Percentiles rank a stretch among this genome's conserved stretches.
phyloP scores from a whole-genome alignment of 768 basidiomycete species.

The Pulveroboletus ravenelii region DNA sequence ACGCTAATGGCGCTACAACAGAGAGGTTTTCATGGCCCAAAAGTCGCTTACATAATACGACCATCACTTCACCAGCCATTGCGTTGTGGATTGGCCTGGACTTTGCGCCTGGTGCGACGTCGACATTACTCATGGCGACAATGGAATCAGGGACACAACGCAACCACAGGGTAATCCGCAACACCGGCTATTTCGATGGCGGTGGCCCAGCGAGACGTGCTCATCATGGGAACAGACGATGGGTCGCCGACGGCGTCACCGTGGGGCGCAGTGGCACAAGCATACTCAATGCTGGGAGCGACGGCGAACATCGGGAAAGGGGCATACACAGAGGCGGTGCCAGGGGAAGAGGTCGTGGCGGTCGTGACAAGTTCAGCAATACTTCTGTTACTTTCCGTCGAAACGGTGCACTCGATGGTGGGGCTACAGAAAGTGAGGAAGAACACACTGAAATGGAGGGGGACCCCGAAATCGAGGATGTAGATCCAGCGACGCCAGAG shows the following conservation, averaged over 20 bases:
- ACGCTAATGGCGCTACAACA: too few relatives aligned
- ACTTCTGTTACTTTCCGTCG: slow-evolving; percentile 19
- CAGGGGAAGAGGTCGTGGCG: slow-evolving; percentile 39
- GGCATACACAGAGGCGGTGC: slow-evolving; percentile 53
- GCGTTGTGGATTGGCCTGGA: too few relatives aligned
- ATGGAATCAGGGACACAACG: slow-evolving; percentile 26
- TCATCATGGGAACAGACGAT: slow-evolving; percentile 55
- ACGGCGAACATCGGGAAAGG: slow-evolving; percentile 59
- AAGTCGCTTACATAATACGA: too few relatives aligned
- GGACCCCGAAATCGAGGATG: slow-evolving; percentile 24
- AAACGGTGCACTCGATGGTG: too few relatives aligned
- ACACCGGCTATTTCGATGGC: slow-evolving; percentile 21
- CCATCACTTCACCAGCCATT: too few relatives aligned
- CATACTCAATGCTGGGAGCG: slow-evolving; percentile 35
- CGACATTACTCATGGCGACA: slow-evolving; percentile 14
- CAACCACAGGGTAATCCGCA: slow-evolving; percentile 17
- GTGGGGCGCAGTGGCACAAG: slow-evolving; percentile 31
- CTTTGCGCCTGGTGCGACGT: neutral
- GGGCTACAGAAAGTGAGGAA: too few relatives aligned
- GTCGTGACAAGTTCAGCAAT: slow-evolving; percentile 39
- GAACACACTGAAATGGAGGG: slow-evolving; percentile 15
- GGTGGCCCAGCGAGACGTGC: slow-evolving; percentile 22
- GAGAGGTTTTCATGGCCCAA: too few relatives aligned
- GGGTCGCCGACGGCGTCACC: slow-evolving; percentile 43
- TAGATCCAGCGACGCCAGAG: slow-evolving; percentile 38